Evolutionary conservation across 768 basidiomycete genomes (phyloP), one percentile per base, ranked within the genome.

Genomic region (Daedaleopsis nitida): DNA sequence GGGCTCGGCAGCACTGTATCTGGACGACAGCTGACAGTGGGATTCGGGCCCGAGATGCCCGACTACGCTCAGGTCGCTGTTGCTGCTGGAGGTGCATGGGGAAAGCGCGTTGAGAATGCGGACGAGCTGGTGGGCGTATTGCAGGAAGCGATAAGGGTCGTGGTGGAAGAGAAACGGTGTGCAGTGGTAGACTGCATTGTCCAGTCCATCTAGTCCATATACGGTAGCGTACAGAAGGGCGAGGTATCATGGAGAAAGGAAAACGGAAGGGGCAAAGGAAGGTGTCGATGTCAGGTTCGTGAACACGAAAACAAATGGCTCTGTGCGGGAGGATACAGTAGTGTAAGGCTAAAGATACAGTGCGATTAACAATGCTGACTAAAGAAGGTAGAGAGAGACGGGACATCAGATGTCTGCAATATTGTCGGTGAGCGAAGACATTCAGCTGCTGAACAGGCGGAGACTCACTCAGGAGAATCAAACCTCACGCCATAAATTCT

Each of bases 71-170:
- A 81, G 58, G 85, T 90, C 45, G 89, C 88, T 0, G 81, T 82
- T 2, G 88, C 87, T 0, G 87, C 88, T 0, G 86, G 86, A 7
- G 82, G 81, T 3, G 87, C 87, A 1, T 90, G 88, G 88, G 85
- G 84, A 80, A 79, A 79, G 0, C 74, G 72, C 52, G 68, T 70
- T 56, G 56, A 58, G 45, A 67, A 65, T 43, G 64, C 70, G 68
- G 58, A 70, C 70, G 68, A 73, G 53, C n/a, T 77, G 35, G 75
- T 65, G 53, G 68, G 55, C 60, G 74, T 66, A 61, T 80, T 75
- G 56, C 59, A 65, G 23, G 84, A 88, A 59, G 88, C 84, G 0
- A 73, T 89, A 5, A 73, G 74, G 9, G 75, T 84, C 6, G 88
- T 91, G 0, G 44, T 82, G 17, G 75, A 83, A 37, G 86, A 89